Evolutionary conservation across 257 asterid genomes (phyloP).

Genomic region (Ballota nigra): DNA sequence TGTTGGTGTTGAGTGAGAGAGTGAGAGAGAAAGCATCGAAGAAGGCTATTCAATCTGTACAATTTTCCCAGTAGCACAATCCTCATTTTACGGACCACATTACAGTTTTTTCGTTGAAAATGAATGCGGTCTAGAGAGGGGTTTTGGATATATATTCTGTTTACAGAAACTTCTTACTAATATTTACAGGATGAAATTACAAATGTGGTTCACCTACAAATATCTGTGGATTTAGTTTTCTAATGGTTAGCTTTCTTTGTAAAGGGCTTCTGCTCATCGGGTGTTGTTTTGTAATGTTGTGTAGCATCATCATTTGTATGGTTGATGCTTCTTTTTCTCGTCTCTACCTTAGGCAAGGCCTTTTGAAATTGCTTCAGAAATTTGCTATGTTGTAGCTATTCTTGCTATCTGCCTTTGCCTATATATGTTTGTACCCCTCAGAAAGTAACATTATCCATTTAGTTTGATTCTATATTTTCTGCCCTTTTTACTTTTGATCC

Average conservation of each 20-base stretch:
- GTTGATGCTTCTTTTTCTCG: not conserved
- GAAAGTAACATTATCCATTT: not conserved
- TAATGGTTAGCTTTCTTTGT: not conserved
- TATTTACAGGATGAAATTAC: slow-evolving; percentile 14
- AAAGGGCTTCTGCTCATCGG: not conserved
- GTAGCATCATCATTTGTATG: not conserved
- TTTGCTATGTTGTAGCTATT: not conserved
- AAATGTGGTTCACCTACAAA: slow-evolving; percentile 6
- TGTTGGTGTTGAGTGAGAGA: slow-evolving; percentile 20
- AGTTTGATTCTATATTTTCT: not conserved
- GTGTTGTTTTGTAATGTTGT: not conserved
- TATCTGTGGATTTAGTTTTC: slow-evolving; percentile 8
- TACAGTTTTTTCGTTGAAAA: slow-evolving; percentile 41
- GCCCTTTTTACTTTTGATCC: not conserved
- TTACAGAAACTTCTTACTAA: not conserved
- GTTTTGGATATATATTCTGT: slow-evolving; percentile 30
- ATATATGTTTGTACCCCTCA: not conserved
- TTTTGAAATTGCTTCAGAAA: not conserved
- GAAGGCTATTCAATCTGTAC: slow-evolving; percentile 33
- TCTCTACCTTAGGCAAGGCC: not conserved
- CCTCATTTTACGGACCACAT: slow-evolving; percentile 54
- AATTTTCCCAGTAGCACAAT: slow-evolving; percentile 40
- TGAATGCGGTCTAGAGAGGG: slow-evolving; percentile 48
- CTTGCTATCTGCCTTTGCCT: not conserved
- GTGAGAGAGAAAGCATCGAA: slow-evolving; percentile 21